Conservation (phyloP, 2,329 filamentous ascomycete genomes). For the Apiospora kogelbergensis region DNA sequence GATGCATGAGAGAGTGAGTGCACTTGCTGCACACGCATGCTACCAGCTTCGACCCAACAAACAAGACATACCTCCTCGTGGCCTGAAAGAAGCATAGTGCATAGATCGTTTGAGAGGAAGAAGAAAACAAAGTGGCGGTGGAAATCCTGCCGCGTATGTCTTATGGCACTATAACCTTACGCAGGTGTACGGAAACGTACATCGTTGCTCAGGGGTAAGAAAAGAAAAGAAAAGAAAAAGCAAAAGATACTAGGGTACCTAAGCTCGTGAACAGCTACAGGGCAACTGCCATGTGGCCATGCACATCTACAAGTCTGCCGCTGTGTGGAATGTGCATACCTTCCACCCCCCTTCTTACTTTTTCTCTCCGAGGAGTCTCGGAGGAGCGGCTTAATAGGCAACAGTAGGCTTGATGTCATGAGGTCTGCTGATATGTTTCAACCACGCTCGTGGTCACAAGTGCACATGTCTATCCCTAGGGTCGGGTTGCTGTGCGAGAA, state of each 20-base stretch:
- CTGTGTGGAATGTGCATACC: background rate
- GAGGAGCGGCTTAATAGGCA: no score
- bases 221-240: background rate
- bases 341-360: no score
- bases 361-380: background rate
- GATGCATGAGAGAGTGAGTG: background rate
- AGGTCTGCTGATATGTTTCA: background rate
- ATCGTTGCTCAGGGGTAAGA: slow-evolving; percentile 1
- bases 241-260: no score
- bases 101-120: no score
- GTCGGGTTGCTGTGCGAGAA: background rate
- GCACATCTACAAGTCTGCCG: background rate
- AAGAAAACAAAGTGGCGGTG: background rate
- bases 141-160: background rate
- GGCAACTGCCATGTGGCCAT: background rate
- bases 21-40: background rate
- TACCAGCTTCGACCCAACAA: background rate
- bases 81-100: background rate
- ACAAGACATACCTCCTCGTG: background rate
- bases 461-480: background rate
- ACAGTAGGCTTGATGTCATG: background rate
- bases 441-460: background rate
- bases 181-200: background rate
- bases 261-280: background rate
- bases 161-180: background rate